A percentile compares a stretch with the other conserved stretches of the same genome.
Evolutionary conservation across 495 filamentous ascomycete genomes (phyloP).

Genomic region (Penicillium lividum): DNA sequence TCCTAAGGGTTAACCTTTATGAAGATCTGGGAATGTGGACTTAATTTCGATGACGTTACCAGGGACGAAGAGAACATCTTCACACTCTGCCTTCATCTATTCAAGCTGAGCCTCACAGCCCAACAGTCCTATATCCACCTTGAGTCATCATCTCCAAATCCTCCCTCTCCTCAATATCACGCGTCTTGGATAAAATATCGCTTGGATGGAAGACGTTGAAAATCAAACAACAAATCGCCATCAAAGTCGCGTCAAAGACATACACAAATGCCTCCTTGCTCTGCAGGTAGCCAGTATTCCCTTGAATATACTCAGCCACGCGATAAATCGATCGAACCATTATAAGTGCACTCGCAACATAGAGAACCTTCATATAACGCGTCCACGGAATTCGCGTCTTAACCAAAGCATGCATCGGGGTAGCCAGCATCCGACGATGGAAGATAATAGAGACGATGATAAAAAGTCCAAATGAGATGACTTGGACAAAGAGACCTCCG

Average conservation of each 20-base stretch:
- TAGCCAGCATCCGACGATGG: slow-evolving; percentile 34
- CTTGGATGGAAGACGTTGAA: slow-evolving; percentile 11
- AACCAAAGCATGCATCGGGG: slow-evolving; percentile 21
- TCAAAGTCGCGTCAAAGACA: slow-evolving; percentile 37
- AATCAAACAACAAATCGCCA: slow-evolving; percentile 16
- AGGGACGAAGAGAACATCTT: not conserved
- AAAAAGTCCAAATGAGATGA: slow-evolving; percentile 47
- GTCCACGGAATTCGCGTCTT: slow-evolving; percentile 41
- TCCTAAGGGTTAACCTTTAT: no score
- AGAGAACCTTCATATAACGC: slow-evolving; percentile 51
- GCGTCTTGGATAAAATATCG: slow-evolving; percentile 7
- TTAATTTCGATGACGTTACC: not conserved
- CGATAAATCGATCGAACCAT: slow-evolving; percentile 62
- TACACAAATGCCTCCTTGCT: slow-evolving; percentile 60
- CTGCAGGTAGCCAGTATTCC: slow-evolving; percentile 51
- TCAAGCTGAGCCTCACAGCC: not conserved
- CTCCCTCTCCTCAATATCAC: slow-evolving; percentile 1
- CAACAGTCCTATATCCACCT: not conserved
- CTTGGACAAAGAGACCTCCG: slow-evolving; percentile 44
- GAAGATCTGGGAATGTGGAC: not conserved
- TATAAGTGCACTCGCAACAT: slow-evolving; percentile 53
- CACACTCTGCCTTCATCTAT: not conserved
- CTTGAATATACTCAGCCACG: slow-evolving; percentile 61
- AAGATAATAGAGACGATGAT: slow-evolving; percentile 39
- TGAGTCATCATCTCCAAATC: slow-evolving; percentile 15